Evolutionary conservation across 164 flowering plant species (phyloP).

Genomic region (Macadamia tetraphylla): DNA sequence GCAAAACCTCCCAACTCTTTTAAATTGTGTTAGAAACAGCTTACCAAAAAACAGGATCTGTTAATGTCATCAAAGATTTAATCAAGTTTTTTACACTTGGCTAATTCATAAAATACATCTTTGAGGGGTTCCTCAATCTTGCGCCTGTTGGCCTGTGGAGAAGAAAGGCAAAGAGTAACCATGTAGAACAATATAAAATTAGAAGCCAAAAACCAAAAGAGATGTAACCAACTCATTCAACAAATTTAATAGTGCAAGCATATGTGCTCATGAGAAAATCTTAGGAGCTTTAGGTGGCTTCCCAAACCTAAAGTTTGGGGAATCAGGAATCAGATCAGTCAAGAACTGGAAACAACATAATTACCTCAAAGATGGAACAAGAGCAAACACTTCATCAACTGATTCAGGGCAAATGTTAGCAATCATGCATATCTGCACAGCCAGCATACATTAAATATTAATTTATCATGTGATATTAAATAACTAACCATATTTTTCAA

Average conservation of each 20-base stretch:
- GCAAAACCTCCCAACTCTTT: neutral
- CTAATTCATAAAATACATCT: conserved; percentile 36
- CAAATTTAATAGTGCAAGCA: too few relatives aligned
- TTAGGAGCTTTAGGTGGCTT: neutral
- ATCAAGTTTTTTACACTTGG: conserved; percentile 27
- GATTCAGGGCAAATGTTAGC: conserved; percentile 68
- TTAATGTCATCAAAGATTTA: neutral
- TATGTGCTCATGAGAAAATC: too few relatives aligned
- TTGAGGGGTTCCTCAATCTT: conserved; percentile 36
- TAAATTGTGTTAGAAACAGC: neutral
- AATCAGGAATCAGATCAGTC: too few relatives aligned
- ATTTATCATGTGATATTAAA: neutral
- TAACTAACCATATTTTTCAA: neutral
- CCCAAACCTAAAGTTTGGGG: too few relatives aligned
- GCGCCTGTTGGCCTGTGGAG: conserved; percentile 36
- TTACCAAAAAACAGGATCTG: neutral
- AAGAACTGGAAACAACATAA: conserved; percentile 3
- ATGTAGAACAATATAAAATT: neutral
- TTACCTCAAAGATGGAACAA: conserved; percentile 82
- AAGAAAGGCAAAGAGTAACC: neutral
- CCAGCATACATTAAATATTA: conserved; percentile 9
- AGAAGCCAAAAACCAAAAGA: neutral
- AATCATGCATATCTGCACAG: conserved; percentile 70
- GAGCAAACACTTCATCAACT: conserved; percentile 69
- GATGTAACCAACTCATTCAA: neutral